phyloP scores from a whole-genome alignment of 495 filamentous ascomycete species.

The Penicillium psychrofluorescens region DNA sequence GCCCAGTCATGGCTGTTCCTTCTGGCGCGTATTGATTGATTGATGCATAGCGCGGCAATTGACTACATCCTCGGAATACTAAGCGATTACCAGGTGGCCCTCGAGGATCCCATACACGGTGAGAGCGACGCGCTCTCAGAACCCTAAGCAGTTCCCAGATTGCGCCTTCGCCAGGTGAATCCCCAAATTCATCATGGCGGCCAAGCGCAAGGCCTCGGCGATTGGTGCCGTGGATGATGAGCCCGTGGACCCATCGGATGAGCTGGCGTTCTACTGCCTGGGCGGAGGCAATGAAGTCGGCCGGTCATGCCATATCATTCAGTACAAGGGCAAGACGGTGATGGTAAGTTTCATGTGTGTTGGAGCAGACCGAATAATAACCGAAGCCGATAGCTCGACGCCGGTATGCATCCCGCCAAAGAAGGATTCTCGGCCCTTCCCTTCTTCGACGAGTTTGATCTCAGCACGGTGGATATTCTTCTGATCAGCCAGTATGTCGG shows the following conservation, averaged over 20 bases:
- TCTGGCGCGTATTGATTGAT: no score
- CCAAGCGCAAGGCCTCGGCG: conserved; percentile 67
- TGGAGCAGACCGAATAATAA: not conserved
- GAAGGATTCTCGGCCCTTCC: conserved; percentile 89
- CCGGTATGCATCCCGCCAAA: conserved; percentile 94
- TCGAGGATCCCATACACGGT: not conserved
- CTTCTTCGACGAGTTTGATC: conserved; percentile 97
- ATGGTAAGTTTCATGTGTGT: conserved; percentile 61
- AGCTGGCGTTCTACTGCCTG: conserved; percentile 86
- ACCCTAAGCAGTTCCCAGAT: not conserved
- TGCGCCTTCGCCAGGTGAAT: not conserved
- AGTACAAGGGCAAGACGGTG: conserved; percentile 98
- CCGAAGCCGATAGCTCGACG: conserved; percentile 68
- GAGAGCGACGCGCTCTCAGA: not conserved
- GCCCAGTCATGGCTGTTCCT: no score
- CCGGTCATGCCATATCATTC: conserved; percentile 92
- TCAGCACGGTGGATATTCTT: conserved; percentile 94
- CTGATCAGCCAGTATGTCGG: conserved; percentile 91
- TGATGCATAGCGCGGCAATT: no score
- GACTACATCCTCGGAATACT: no score
- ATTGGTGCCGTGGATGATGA: conserved; percentile 58
- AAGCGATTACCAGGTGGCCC: not conserved
- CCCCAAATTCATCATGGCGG: conserved; percentile 46
- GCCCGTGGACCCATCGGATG: conserved; percentile 72
- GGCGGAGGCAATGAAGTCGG: conserved; percentile 97